Conservation (phyloP, 495 filamentous ascomycete genomes). For the Filosporella fistucella region DNA sequence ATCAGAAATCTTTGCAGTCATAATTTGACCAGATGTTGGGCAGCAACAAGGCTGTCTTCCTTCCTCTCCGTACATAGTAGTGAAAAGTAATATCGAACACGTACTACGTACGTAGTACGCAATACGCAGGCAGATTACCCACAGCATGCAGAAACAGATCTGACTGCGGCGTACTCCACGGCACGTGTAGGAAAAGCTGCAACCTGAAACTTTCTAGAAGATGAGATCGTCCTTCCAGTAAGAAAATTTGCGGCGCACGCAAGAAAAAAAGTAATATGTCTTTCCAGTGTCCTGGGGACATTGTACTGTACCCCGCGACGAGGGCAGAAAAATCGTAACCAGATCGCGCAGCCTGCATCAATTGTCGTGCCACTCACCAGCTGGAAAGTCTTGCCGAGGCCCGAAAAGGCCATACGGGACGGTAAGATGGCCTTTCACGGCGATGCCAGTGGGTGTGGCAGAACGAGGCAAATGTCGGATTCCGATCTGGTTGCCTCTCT, state of each 20-base stretch:
- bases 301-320: constrained; percentile 16
- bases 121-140: not conserved
- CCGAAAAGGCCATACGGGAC: constrained; percentile 5
- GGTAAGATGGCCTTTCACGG: constrained; percentile 10
- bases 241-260: not conserved
- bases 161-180: not conserved
- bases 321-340: not conserved
- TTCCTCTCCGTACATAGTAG: not conserved
- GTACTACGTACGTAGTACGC: constrained; percentile 5
- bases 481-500: constrained; percentile 14
- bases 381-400: not conserved
- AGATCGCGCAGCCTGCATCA: constrained; percentile 1
- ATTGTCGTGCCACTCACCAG: not conserved
- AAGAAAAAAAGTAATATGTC: constrained; percentile 1
- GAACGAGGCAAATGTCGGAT: constrained; percentile 12
- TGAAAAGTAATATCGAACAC: not conserved
- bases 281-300: not conserved
- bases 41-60: constrained; percentile 11
- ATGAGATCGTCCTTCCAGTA: no score
- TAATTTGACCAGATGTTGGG: constrained; percentile 10
- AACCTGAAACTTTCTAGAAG: constrained; percentile 1
- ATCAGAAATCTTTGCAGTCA: no score
- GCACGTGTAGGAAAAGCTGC: not conserved
- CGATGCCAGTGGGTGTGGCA: constrained; percentile 7
- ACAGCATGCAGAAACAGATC: not conserved